Evolutionary conservation across 768 basidiomycete species (phyloP).

Genomic region (Kockovaella imperatae): DNA sequence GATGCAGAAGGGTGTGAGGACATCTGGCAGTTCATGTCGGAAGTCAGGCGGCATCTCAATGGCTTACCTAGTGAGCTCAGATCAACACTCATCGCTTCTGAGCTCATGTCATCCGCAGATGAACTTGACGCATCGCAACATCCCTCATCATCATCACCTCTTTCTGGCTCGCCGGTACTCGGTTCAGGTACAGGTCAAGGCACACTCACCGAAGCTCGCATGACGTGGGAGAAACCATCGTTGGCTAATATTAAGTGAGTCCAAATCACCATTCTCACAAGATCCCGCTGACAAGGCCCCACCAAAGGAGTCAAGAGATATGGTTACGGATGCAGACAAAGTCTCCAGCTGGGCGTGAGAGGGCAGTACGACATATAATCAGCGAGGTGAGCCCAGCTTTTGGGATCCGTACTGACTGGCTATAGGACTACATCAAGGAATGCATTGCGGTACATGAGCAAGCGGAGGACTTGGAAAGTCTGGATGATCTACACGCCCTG

Average conservation of each 20-base stretch:
- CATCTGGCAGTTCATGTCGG: constrained; percentile 93
- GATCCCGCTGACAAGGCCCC: constrained; percentile 2
- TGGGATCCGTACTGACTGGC: background rate
- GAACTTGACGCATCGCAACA: constrained; percentile 15
- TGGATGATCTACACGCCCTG: constrained; percentile 81
- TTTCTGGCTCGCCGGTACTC: constrained; percentile 22
- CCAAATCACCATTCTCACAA: background rate
- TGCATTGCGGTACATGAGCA: constrained; percentile 74
- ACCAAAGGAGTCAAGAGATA: constrained; percentile 29
- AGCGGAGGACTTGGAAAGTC: constrained; percentile 86
- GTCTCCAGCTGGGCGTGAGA: constrained; percentile 66
- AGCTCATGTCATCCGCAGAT: constrained; percentile 3
- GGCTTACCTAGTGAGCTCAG: constrained; percentile 22
- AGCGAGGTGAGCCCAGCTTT: constrained; percentile 56
- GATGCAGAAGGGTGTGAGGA: constrained; percentile 90
- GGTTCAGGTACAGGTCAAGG: constrained; percentile 2
- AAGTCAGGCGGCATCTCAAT: constrained; percentile 67
- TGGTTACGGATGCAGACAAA: constrained; percentile 52
- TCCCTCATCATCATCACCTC: constrained; percentile 28
- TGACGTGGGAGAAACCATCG: constrained; percentile 26
- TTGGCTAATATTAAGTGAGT: constrained; percentile 37
- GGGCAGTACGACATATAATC: constrained; percentile 82
- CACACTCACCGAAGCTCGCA: constrained; percentile 5
- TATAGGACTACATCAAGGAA: constrained; percentile 75
- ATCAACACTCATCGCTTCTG: background rate